Base-by-base conservation (phyloP, 768 basidiomycete genomes). In the Dentipellis fragilis region DNA sequence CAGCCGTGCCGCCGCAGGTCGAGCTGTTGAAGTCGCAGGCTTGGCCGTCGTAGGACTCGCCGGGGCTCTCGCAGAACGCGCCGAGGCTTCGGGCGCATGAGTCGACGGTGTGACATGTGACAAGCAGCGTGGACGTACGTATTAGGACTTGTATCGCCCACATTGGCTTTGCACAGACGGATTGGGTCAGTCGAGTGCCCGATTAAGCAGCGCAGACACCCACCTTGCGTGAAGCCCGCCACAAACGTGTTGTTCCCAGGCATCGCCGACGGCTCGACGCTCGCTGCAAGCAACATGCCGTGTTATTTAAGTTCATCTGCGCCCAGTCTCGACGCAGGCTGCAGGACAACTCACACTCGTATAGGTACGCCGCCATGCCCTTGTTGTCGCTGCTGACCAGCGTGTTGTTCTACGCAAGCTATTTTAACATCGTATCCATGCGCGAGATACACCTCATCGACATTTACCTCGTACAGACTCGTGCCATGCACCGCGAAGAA, bases 401-500 rank as follows among this genome's bases (percentile, higher is more conserved):
- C 0, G 87, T 89, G 59, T 89, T 90, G 65, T 90, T 91, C 85
- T 89, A 59, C 23, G 17, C 5, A 45, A 17, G 12, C 10, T 10
- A 10, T 36, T 36, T 14, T 12, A 23, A 37, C 35, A 5, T 10
- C 14, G 23, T 8, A 10, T 23, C 22, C 48, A n/a, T 7, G 40
- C 34, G 10, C 12, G 1, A 49, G 19, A 40, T 17, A 45, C 17
- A 10, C 22, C 19, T 3, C 37, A 10, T 35, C 16, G 7, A 7
- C 10, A 56, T 65, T 21, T 59, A 87, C 88, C 71, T 82, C 75
- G 62, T 89, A 89, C n/a, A 89, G 62, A 59, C 85, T 87, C 14
- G 87, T 90, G 1, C 87, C 86, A 67, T 90, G 89, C 0, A 90
- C 87, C 0, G 87, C 72, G 66, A 84, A 89, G 69, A 85, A 89